Evolutionary conservation across 2,329 filamentous ascomycete genomes (phyloP).

Genomic region (Neonectria coccinea): DNA sequence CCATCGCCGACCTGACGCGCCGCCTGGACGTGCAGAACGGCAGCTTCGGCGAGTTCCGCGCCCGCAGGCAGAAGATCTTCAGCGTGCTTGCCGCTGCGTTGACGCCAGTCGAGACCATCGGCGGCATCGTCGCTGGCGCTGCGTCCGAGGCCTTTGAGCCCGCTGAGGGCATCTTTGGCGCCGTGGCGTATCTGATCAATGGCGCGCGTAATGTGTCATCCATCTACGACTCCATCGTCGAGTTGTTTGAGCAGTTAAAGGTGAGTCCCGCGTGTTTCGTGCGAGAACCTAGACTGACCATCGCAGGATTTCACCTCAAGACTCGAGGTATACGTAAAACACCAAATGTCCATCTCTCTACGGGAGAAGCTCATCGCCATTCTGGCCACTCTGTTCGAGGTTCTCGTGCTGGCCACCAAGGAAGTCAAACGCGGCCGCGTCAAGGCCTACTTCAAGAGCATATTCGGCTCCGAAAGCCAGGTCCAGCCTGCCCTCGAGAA

Average conservation of each 20-base stretch:
- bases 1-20: constrained; percentile 48
- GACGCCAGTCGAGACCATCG: constrained; percentile 55
- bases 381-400: constrained; percentile 58
- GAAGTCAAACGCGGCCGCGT: constrained; percentile 56
- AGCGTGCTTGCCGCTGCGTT: constrained; percentile 48
- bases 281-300: constrained; percentile 12
- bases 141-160: constrained; percentile 56
- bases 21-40: constrained; percentile 52
- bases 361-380: constrained; percentile 56
- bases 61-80: constrained; percentile 51
- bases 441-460: constrained; percentile 55
- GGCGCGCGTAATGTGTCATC: constrained; percentile 59
- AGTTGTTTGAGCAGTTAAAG: constrained; percentile 57
- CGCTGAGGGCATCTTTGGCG: constrained; percentile 56
- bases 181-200: constrained; percentile 56
- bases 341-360: constrained; percentile 53
- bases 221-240: constrained; percentile 59
- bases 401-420: constrained; percentile 58
- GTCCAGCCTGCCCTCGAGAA: constrained; percentile 55
- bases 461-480: constrained; percentile 55
- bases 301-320: constrained; percentile 56
- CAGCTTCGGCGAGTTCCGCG: constrained; percentile 53
- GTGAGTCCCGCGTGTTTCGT: constrained; percentile 39
- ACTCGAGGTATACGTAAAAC: constrained; percentile 55
- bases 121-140: constrained; percentile 52